Percentiles rank a stretch among this genome's conserved stretches.
Conservation (phyloP, 1,284 basidiomycete genomes). For the Irpex rosettiformis region DNA sequence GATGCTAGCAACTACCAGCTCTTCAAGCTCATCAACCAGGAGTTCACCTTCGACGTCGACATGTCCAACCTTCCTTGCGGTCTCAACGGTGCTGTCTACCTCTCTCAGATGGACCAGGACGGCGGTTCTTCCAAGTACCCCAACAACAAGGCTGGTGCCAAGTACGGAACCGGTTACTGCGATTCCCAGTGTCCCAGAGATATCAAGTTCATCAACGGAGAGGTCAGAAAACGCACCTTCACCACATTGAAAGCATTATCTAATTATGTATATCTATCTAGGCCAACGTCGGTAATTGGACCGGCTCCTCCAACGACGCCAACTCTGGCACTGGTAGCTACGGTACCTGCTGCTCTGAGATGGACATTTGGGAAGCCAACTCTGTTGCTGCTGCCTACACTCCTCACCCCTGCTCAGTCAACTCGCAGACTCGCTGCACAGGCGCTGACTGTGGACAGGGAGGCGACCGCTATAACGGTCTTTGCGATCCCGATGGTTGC, state of each 20-base stretch:
- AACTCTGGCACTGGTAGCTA: conserved; percentile 43
- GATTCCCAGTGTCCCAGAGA: conserved; percentile 47
- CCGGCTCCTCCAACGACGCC: conserved; percentile 32
- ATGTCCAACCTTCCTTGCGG: conserved; percentile 52
- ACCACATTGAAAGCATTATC: neutral
- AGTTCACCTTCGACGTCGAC: conserved; percentile 59
- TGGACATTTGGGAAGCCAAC: conserved; percentile 60
- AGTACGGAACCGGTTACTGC: conserved; percentile 55
- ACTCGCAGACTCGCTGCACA: conserved; percentile 37
- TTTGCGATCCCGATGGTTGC: conserved; percentile 52
- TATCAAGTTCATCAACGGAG: conserved; percentile 51
- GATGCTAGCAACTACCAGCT: conserved; percentile 43
- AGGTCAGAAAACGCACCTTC: conserved; percentile 23
- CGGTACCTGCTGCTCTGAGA: conserved; percentile 52
- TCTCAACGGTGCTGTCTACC: conserved; percentile 48
- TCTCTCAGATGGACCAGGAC: conserved; percentile 38
- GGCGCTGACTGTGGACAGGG: conserved; percentile 37
- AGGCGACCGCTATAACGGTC: conserved; percentile 36
- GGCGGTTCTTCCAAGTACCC: conserved; percentile 35
- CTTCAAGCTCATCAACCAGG: conserved; percentile 51
- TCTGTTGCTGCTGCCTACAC: conserved; percentile 43
- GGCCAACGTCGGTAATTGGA: conserved; percentile 46
- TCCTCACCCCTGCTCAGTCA: conserved; percentile 42
- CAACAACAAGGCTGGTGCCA: conserved; percentile 46
- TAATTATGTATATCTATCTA: conserved; percentile 32